Conservation (phyloP, 345 rosid genomes). For the Corchorus olitorius region DNA sequence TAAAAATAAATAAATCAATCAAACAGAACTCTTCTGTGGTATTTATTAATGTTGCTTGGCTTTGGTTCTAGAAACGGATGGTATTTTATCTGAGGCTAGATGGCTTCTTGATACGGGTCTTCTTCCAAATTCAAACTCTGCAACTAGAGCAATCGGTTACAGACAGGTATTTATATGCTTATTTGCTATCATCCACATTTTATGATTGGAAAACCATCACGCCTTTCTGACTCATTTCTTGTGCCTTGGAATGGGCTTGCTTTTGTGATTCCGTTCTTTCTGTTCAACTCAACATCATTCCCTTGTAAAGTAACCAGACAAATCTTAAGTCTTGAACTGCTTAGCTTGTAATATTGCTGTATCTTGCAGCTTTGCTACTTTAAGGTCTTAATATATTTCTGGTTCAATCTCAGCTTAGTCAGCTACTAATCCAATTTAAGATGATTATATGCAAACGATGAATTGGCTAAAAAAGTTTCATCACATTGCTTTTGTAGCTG, state of each 20-base stretch:
- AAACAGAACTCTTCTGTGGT: background rate
- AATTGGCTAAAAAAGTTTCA: background rate
- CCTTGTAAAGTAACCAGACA: background rate
- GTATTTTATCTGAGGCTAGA: conserved; percentile 79
- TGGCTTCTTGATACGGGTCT: conserved; percentile 87
- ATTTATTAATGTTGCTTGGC: conserved; percentile 10
- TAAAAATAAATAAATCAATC: background rate
- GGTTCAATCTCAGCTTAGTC: background rate
- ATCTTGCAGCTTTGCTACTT: background rate
- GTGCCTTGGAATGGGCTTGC: background rate
- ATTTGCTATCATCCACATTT: background rate
- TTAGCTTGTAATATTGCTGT: conserved; percentile 2
- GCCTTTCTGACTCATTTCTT: conserved; percentile 4
- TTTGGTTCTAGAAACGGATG: conserved; percentile 45
- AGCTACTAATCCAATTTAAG: background rate
- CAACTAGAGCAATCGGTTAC: conserved; percentile 95
- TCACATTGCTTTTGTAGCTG: background rate
- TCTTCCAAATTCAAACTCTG: conserved; percentile 78
- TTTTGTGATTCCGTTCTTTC: background rate
- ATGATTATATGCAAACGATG: background rate
- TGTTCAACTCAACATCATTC: background rate
- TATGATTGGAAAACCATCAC: background rate
- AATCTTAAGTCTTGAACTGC: background rate
- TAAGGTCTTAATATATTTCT: background rate
- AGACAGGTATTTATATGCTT: conserved; percentile 44